A percentile compares a stretch with the other conserved stretches of the same genome.
Conservation (phyloP, 345 rosid genomes). For the Citrus glauca region DNA sequence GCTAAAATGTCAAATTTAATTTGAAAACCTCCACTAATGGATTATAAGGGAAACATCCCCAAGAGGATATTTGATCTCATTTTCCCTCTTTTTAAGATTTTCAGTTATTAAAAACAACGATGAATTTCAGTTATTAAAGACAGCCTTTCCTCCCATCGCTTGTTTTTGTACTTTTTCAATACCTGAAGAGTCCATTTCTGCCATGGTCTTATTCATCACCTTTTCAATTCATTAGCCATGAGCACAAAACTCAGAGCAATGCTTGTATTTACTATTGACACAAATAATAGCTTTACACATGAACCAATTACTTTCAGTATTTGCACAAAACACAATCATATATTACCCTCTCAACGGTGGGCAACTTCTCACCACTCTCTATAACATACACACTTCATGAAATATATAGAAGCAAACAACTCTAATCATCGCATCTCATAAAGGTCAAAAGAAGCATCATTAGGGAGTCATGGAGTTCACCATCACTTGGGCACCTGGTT, state of each 20-base stretch:
- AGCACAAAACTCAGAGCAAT: constrained; percentile 5
- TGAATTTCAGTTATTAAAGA: no score
- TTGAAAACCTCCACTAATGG: no score
- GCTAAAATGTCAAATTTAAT: no score
- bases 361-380: constrained; percentile 8
- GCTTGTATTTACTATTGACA: constrained; percentile 18
- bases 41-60: no score
- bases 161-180: background rate
- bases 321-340: constrained; percentile 7
- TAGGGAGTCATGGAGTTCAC: background rate
- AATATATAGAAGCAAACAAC: background rate
- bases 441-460: background rate
- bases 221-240: background rate
- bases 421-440: background rate
- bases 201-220: background rate
- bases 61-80: no score
- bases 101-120: no score
- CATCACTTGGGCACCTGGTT: constrained; percentile 24
- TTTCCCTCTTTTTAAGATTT: no score
- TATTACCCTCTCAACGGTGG: constrained; percentile 14
- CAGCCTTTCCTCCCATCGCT: no score
- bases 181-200: background rate
- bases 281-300: constrained; percentile 21
- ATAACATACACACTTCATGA: constrained; percentile 6
- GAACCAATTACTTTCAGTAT: constrained; percentile 2